These are phyloP conservation scores for Sordariomycetes sp. DNA, from an alignment of 2,329 filamentous ascomycete genomes.

Conservation along the genomic window DNA sequence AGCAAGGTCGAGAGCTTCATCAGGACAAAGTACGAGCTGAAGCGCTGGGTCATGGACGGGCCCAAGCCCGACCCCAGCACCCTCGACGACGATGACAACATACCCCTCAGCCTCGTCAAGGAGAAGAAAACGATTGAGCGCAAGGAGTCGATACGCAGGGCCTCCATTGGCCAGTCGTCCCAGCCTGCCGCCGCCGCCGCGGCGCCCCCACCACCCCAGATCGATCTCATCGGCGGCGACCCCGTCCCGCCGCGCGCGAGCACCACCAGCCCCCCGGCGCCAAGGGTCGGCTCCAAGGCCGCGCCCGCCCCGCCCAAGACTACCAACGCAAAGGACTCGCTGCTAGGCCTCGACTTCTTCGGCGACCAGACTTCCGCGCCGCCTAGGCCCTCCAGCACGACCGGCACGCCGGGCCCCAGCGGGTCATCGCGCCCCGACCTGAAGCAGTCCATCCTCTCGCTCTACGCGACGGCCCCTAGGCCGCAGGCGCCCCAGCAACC, in stretches of 20 bases:
- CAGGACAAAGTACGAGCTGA: slow-evolving; percentile 95
- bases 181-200: slow-evolving; percentile 17
- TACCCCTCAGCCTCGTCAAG: slow-evolving; percentile 47
- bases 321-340: slow-evolving; percentile 70
- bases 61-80: slow-evolving; percentile 85
- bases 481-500: slow-evolving; percentile 46
- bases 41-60: slow-evolving; percentile 99
- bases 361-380: slow-evolving; percentile 60
- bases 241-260: slow-evolving; percentile 57
- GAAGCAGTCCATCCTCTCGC: slow-evolving; percentile 92
- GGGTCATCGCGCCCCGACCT: slow-evolving; percentile 76
- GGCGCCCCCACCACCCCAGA: slow-evolving; percentile 33
- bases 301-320: slow-evolving; percentile 50
- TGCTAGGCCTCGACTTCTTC: slow-evolving; percentile 86
- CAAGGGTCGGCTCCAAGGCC: slow-evolving; percentile 40
- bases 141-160: slow-evolving; percentile 47
- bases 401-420: slow-evolving; percentile 44
- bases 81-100: slow-evolving; percentile 81
- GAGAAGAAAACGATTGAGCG: slow-evolving; percentile 52
- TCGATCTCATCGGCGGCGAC: slow-evolving; percentile 75
- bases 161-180: slow-evolving; percentile 31
- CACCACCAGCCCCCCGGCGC: slow-evolving; percentile 53
- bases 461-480: slow-evolving; percentile 77
- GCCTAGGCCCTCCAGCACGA: slow-evolving; percentile 64
- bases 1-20: slow-evolving; percentile 99